Conservation (phyloP, 2,329 filamentous ascomycete genomes). For the Plenodomus biglobosus region DNA sequence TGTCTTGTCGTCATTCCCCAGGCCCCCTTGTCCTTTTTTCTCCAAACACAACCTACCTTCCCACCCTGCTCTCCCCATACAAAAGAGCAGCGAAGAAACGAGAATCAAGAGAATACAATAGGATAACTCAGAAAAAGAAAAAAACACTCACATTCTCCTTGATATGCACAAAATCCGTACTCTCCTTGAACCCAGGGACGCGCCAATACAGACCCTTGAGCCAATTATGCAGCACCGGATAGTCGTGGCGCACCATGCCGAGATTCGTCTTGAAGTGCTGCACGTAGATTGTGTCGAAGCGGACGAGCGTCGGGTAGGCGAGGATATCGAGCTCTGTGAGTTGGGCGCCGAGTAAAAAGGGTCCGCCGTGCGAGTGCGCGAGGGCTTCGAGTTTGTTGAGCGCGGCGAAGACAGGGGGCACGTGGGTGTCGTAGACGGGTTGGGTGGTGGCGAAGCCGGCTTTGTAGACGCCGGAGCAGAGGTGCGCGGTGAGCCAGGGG, state of each 20-base stretch:
- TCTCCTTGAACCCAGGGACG: conserved; percentile 56
- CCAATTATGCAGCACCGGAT: conserved; percentile 64
- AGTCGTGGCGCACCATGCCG: conserved; percentile 61
- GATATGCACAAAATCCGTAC: conserved; percentile 67
- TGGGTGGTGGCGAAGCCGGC: conserved; percentile 61
- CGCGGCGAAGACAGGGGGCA: conserved; percentile 59
- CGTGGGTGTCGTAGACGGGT: conserved; percentile 57
- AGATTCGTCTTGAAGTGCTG: conserved; percentile 70
- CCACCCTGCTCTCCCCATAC: no score
- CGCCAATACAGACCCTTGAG: conserved; percentile 62
- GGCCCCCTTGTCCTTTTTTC: no score
- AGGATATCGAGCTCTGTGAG: conserved; percentile 64
- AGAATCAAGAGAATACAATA: no score
- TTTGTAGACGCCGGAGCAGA: conserved; percentile 64
- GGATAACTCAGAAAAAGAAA: no score
- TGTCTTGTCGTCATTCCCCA: no score
- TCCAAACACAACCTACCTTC: no score
- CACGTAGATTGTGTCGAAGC: conserved; percentile 63
- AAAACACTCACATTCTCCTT: conserved; percentile 59
- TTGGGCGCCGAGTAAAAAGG: conserved; percentile 57
- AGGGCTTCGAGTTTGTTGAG: conserved; percentile 61
- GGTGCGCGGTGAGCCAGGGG: conserved; percentile 57
- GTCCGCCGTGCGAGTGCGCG: conserved; percentile 51
- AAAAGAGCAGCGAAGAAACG: no score
- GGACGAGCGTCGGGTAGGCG: conserved; percentile 60